These are phyloP conservation scores for Nakaseomyces sp. DNA, from an alignment of 1,139 yeast genomes.

Conservation along the genomic window DNA sequence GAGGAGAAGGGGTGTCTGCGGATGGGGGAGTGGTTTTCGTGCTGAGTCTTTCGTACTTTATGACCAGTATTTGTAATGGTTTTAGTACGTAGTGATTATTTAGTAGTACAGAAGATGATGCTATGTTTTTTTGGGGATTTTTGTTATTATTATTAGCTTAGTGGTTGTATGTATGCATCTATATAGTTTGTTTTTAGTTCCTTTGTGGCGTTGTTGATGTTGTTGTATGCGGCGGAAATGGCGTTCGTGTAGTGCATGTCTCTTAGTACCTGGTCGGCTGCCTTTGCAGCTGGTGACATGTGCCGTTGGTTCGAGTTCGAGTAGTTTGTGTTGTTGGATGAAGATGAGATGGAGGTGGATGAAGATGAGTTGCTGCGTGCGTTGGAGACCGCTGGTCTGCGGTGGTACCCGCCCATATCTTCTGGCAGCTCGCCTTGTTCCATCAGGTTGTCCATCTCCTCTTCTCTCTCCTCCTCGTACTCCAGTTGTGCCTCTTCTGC, in stretches of 20 bases:
- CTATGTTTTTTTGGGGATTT: too few relatives aligned
- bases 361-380: too few relatives aligned
- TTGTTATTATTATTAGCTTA: too few relatives aligned
- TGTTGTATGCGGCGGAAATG: constrained; percentile 1
- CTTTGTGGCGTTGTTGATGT: not conserved
- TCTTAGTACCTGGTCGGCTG: not conserved
- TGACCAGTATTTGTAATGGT: not conserved
- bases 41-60: too few relatives aligned
- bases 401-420: constrained; percentile 5
- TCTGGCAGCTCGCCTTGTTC: constrained; percentile 3
- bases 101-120: too few relatives aligned
- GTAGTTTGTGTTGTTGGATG: too few relatives aligned
- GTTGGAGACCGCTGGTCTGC: too few relatives aligned
- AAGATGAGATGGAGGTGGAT: too few relatives aligned
- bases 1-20: too few relatives aligned
- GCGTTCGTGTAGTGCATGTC: constrained; percentile 3
- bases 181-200: not conserved
- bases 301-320: too few relatives aligned
- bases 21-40: too few relatives aligned
- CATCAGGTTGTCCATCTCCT: constrained; percentile 1
- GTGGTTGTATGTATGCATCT: not conserved
- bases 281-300: not conserved
- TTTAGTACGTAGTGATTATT: too few relatives aligned
- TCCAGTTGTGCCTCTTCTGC: not conserved
- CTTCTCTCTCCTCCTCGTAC: constrained; percentile 3